A percentile compares a stretch with the other conserved stretches of the same genome.
Evolutionary conservation across 1,139 yeast genomes (phyloP).

Genomic region (Oligophagozyma castellii): DNA sequence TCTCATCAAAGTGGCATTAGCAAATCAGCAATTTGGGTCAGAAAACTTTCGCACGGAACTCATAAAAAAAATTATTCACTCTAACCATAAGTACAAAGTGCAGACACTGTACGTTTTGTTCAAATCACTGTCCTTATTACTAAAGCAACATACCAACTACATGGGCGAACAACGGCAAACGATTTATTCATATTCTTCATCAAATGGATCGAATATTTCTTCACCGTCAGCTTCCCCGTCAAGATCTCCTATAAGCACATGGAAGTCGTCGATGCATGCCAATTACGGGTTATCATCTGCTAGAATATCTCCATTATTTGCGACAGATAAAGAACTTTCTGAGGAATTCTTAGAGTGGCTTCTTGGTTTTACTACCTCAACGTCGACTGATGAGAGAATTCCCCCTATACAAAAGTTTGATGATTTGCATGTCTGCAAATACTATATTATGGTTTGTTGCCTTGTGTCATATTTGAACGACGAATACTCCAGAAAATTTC

Average conservation of each 20-base stretch:
- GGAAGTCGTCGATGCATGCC: constrained; percentile 1
- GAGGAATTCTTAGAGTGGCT: constrained; percentile 15
- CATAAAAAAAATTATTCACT: constrained; percentile 5
- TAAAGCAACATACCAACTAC: too few relatives aligned
- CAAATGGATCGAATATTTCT: background rate
- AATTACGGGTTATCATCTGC: too few relatives aligned
- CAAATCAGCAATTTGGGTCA: too few relatives aligned
- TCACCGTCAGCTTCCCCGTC: constrained; percentile 2
- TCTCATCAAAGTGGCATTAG: constrained; percentile 13
- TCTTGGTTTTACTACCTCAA: constrained; percentile 6
- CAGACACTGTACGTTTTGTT: constrained; percentile 13
- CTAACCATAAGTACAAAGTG: constrained; percentile 4
- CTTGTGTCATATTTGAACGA: background rate
- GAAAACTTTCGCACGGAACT: constrained; percentile 8
- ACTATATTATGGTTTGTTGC: constrained; percentile 7
- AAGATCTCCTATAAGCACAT: constrained; percentile 2
- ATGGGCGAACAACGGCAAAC: background rate
- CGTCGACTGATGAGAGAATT: constrained; percentile 2
- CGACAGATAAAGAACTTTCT: constrained; percentile 6
- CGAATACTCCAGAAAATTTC: background rate
- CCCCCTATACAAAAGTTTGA: constrained; percentile 3
- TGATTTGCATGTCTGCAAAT: constrained; percentile 16
- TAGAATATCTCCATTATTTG: constrained; percentile 2
- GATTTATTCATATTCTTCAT: background rate
- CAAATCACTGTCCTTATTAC: constrained; percentile 14